These are phyloP conservation scores for Hyaloperonospora arabidopsidis DNA, from an alignment of 352 stramenopile genomes.

Conservation along the genomic window DNA sequence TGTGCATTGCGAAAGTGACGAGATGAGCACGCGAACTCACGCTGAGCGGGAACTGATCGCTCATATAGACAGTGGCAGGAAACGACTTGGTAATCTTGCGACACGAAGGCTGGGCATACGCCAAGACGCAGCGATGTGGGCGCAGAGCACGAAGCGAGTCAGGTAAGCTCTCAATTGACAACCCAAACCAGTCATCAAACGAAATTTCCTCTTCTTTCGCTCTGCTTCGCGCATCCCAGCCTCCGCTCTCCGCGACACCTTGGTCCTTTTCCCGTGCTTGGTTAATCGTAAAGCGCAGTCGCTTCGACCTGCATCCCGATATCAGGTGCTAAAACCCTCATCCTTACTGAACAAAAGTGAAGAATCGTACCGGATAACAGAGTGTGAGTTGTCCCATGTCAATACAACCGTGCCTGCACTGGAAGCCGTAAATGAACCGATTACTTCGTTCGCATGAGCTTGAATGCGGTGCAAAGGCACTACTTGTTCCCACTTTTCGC, in stretches of 20 bases:
- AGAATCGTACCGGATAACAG: constrained; percentile 37
- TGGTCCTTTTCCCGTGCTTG: constrained; percentile 4
- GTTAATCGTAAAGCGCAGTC: constrained; percentile 31
- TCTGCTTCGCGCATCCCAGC: constrained; percentile 26
- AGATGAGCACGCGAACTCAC: constrained; percentile 15
- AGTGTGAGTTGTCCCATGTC: constrained; percentile 63
- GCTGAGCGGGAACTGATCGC: constrained; percentile 48
- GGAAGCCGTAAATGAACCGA: constrained; percentile 28
- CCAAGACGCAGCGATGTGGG: constrained; percentile 44
- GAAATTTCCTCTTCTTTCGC: constrained; percentile 37
- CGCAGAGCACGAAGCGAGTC: constrained; percentile 22
- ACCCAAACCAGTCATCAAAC: constrained; percentile 59
- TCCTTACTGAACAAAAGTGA: background rate
- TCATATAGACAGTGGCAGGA: constrained; percentile 50
- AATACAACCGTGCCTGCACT: constrained; percentile 38
- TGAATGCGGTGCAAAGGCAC: constrained; percentile 28
- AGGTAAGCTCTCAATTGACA: constrained; percentile 36
- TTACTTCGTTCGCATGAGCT: constrained; percentile 32
- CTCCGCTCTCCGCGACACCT: constrained; percentile 11
- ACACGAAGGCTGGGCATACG: constrained; percentile 39
- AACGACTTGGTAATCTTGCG: constrained; percentile 49
- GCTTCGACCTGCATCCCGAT: constrained; percentile 32
- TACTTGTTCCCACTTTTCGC: constrained; percentile 31
- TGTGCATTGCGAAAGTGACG: background rate
- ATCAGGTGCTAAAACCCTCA: background rate